Evolutionary conservation across 495 filamentous ascomycete genomes (phyloP).

Genomic region (Podospora sp.): DNA sequence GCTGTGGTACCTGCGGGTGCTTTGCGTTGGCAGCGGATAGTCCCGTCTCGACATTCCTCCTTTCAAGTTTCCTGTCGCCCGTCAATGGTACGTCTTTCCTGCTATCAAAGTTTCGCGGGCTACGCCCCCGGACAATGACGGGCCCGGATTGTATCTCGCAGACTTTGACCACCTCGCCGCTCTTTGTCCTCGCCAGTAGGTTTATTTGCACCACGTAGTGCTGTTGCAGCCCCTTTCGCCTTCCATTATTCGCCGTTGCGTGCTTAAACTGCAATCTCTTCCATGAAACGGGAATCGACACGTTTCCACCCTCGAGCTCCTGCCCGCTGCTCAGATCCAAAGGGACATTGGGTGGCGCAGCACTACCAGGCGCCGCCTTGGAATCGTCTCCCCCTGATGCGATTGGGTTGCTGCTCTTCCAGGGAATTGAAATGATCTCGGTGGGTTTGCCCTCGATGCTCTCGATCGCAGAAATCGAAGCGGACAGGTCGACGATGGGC

Average conservation of each 20-base stretch:
- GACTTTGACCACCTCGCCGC: slow-evolving; percentile 57
- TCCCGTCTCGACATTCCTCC: slow-evolving; percentile 25
- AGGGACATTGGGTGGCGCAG: slow-evolving; percentile 60
- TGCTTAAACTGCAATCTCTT: slow-evolving; percentile 91
- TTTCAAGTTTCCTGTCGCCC: slow-evolving; percentile 45
- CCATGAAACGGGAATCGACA: slow-evolving; percentile 82
- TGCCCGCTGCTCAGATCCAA: slow-evolving; percentile 75
- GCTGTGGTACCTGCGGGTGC: slow-evolving; percentile 11
- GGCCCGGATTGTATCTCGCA: slow-evolving; percentile 66
- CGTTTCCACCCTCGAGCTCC: slow-evolving; percentile 63
- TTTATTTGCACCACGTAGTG: slow-evolving; percentile 70
- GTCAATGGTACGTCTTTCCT: slow-evolving; percentile 67
- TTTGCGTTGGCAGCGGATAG: not conserved
- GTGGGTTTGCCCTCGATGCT: slow-evolving; percentile 85
- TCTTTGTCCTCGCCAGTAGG: slow-evolving; percentile 61
- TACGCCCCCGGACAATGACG: slow-evolving; percentile 69
- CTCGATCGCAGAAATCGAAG: slow-evolving; percentile 83
- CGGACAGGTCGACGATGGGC: slow-evolving; percentile 72
- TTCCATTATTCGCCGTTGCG: slow-evolving; percentile 84
- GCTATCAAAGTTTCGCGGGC: slow-evolving; percentile 69
- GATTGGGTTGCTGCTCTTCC: slow-evolving; percentile 75
- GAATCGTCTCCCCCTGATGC: slow-evolving; percentile 49
- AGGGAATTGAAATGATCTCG: slow-evolving; percentile 90
- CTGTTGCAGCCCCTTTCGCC: slow-evolving; percentile 69
- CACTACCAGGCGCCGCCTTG: slow-evolving; percentile 41